Evolutionary conservation across 208 protist species (phyloP).

Genomic region (Porcisia deanei): DNA sequence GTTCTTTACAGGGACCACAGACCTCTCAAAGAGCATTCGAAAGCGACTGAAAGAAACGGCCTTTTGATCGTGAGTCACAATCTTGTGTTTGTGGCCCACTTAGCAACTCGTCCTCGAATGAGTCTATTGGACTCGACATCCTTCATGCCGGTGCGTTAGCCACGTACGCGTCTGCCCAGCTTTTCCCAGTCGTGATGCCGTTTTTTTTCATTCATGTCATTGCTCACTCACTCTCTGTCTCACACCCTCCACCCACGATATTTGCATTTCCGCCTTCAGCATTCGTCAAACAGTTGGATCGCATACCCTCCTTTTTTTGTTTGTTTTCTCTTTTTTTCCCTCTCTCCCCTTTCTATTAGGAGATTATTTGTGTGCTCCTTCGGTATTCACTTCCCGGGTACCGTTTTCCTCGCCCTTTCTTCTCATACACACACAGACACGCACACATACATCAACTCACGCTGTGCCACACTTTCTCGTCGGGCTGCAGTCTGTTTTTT

Average conservation of each 20-base stretch:
- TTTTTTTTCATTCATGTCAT: neutral
- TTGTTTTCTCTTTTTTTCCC: neutral
- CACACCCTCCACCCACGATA: neutral
- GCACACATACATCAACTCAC: neutral
- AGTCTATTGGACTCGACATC: neutral
- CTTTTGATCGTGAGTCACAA: no score
- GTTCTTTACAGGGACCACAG: no score
- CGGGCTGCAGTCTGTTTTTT: neutral
- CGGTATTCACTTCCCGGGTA: neutral
- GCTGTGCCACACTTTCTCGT: neutral
- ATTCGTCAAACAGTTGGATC: neutral
- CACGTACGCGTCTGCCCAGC: neutral
- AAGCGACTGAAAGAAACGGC: no score
- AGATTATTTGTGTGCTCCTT: slow-evolving; percentile 1
- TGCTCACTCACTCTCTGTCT: neutral
- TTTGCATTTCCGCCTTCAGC: neutral
- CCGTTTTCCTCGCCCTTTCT: neutral
- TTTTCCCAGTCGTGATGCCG: no score
- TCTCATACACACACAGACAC: neutral
- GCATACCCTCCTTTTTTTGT: neutral
- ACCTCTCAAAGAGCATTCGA: no score
- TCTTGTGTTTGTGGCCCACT: neutral
- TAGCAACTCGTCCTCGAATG: neutral
- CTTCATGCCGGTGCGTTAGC: neutral
- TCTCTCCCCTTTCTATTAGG: neutral